Base-by-base conservation (phyloP, 768 basidiomycete genomes). In the Mycena maculata region DNA sequence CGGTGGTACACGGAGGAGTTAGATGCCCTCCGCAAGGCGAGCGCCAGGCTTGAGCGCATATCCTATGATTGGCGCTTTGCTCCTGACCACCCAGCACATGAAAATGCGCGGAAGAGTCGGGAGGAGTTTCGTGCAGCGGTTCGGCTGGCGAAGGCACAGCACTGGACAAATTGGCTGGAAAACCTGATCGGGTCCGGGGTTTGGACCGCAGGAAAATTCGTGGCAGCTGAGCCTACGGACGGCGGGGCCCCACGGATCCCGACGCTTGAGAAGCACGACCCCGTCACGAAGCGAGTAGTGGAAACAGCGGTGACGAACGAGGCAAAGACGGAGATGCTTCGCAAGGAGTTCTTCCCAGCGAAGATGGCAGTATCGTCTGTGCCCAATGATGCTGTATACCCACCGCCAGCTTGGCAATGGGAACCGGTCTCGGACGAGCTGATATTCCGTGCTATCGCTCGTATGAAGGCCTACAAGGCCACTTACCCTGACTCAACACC, bases 1-100 rank as follows among this genome's bases (percentile, higher is more conserved):
- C n/a, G 72, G 2, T 82, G 80, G 82, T 83, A 76, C 78, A 73
- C 60, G 11, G 54, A 63, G 23, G 78, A 78, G 0, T 76, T 84
- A 4, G 60, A 58, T 0, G 54, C 67, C 0, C 27, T 71, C 31
- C 71, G 71, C 4, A 68, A 56, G 13, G 45, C 68, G 10, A 55
- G 70, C 0, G 66, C 74, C 1, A 66, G 69, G 39, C 44, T 78
- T 13, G 63, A 72, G 3, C 45, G 70, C 0, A 16, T 54, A 0
- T 45, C 75, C 0, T 65, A 64, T 15, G 50, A 33, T 0, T 54
- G 61, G 48, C 59, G 71, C 39, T 52, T 48, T 0, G 22, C 60
- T 0, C 61, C 49, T 0, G 59, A 74, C 1, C 77, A 81, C 70
- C 76, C 73, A 0, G 38, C 49, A 0, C 75, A 78, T 36, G 47